Conservation (phyloP, 2,329 filamentous ascomycete genomes). For the Fusarium musae region DNA sequence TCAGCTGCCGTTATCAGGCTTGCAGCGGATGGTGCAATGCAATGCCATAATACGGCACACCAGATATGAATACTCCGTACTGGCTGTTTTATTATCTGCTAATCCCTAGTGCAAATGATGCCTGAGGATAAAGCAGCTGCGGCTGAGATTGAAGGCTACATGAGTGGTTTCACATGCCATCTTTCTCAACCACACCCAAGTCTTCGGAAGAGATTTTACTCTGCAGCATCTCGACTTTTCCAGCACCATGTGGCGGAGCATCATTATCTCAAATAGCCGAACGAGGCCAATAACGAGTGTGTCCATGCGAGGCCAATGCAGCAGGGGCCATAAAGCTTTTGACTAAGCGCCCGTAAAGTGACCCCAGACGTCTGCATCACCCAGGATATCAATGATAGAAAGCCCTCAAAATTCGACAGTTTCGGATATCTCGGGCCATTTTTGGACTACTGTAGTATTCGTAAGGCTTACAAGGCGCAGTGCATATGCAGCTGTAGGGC, state of each 20-base stretch:
- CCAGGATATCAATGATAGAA: neutral
- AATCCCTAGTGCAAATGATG: accelerated
- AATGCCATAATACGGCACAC: neutral
- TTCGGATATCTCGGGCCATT: neutral
- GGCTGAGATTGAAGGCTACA: neutral
- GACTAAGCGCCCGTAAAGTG: neutral
- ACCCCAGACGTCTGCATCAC: neutral
- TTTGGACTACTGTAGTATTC: neutral
- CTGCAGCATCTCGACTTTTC: neutral
- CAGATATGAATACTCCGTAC: neutral
- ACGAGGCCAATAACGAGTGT: neutral
- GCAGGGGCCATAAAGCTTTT: neutral
- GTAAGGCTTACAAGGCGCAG: neutral
- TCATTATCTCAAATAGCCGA: neutral
- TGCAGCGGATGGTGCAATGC: accelerated
- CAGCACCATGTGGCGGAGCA: neutral
- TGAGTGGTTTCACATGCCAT: neutral
- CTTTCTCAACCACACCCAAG: neutral
- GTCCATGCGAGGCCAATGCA: neutral
- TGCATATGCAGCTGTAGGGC: neutral
- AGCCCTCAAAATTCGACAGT: neutral
- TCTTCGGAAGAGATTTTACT: neutral
- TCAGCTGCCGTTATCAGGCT: too few relatives aligned
- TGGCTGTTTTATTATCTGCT: neutral
- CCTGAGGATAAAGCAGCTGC: neutral